Conservation (phyloP, 1,284 basidiomycete genomes). For the Kwoniella shivajii region DNA sequence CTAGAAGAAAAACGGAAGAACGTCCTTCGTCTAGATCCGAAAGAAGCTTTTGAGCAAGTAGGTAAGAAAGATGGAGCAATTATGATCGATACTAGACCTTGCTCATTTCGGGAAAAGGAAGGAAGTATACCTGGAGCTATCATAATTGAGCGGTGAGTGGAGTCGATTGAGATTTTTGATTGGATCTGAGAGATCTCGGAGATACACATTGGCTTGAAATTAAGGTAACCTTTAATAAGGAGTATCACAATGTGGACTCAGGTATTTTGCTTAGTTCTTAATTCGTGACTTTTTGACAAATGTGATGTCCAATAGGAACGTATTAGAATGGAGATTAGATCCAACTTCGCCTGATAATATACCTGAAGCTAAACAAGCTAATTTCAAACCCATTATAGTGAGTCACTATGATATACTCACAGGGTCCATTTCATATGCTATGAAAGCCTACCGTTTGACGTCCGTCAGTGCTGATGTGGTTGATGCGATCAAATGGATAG, state of each 20-base stretch:
- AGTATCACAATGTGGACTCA: too few species aligned
- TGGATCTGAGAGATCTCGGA: too few species aligned
- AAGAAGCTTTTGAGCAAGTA: background rate
- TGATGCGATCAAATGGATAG: background rate
- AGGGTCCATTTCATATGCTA: background rate
- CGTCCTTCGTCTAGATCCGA: background rate
- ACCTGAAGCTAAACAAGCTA: background rate
- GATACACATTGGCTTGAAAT: too few species aligned
- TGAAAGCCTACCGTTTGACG: too few species aligned
- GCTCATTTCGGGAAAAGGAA: background rate
- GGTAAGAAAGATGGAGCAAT: background rate
- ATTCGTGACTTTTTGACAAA: too few species aligned
- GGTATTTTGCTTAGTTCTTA: too few species aligned
- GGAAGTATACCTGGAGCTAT: conserved; percentile 12
- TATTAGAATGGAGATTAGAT: conserved; percentile 15
- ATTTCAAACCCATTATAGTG: conserved; percentile 12
- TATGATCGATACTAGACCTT: conserved; percentile 10
- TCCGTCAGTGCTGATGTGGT: background rate
- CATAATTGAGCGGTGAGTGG: conserved; percentile 11
- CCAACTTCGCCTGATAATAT: conserved; percentile 10
- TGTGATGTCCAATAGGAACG: too few species aligned
- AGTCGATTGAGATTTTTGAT: too few species aligned
- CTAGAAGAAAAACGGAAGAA: too few species aligned
- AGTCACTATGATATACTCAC: too few species aligned
- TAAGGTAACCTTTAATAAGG: too few species aligned